Percentiles rank a stretch among this genome's conserved stretches.
These are phyloP conservation scores for Xylaria hypoxylon DNA, from an alignment of 2,329 filamentous ascomycete species.

Conservation along the genomic window DNA sequence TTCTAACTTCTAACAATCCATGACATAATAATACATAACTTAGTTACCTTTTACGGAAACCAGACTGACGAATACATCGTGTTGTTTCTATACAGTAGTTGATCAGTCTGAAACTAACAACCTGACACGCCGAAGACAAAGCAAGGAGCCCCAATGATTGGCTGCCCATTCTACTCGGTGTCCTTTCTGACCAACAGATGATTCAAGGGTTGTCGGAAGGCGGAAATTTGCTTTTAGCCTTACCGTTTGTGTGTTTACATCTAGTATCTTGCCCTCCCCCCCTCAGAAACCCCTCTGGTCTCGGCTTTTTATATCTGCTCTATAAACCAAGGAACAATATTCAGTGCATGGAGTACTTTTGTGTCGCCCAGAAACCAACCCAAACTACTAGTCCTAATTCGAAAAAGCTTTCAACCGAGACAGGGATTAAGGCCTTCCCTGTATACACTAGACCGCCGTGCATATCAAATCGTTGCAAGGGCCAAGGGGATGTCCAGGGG, in stretches of 20 bases:
- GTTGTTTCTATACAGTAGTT: background rate
- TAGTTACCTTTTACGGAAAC: constrained; percentile 33
- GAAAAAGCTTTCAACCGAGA: constrained; percentile 43
- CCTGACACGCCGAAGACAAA: constrained; percentile 25
- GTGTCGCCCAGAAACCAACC: constrained; percentile 11
- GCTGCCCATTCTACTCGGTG: constrained; percentile 21
- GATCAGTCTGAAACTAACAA: constrained; percentile 5
- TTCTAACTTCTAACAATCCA: constrained; percentile 21
- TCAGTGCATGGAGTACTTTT: constrained; percentile 3
- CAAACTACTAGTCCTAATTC: constrained; percentile 36
- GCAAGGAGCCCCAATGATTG: constrained; percentile 33
- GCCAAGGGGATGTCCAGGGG: constrained; percentile 35
- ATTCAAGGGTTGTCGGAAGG: constrained; percentile 14
- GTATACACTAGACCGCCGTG: constrained; percentile 39
- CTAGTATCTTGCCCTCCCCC: background rate
- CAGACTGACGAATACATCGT: constrained; percentile 17
- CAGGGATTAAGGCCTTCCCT: constrained; percentile 40
- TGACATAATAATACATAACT: constrained; percentile 11
- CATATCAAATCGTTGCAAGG: constrained; percentile 46
- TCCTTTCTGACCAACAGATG: constrained; percentile 10
- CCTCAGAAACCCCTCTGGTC: constrained; percentile 13
- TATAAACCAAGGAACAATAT: background rate
- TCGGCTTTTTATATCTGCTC: constrained; percentile 14
- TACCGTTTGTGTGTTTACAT: constrained; percentile 18
- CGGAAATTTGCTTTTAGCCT: constrained; percentile 7